Evolutionary conservation across 495 filamentous ascomycete species (phyloP).

Genomic region (Chaetomium fimeti): DNA sequence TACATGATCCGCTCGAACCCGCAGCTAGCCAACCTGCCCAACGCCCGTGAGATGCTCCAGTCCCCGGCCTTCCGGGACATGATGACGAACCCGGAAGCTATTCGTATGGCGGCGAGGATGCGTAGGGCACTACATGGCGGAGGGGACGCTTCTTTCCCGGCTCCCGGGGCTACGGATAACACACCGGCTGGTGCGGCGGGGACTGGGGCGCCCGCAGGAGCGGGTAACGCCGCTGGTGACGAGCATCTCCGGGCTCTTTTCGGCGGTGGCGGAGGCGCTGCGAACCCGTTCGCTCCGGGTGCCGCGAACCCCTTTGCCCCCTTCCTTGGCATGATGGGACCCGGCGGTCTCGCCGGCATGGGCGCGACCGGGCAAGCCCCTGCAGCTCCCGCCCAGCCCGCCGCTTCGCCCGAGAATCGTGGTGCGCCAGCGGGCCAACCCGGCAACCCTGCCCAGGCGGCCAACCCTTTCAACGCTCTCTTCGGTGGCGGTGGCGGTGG

Average conservation of each 20-base stretch:
- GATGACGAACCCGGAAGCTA: constrained; percentile 88
- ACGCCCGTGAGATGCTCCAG: constrained; percentile 77
- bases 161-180: constrained; percentile 83
- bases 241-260: constrained; percentile 43
- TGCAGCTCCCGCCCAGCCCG: constrained; percentile 30
- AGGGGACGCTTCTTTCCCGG: constrained; percentile 63
- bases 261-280: constrained; percentile 38
- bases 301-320: constrained; percentile 67
- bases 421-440: constrained; percentile 13
- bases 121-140: constrained; percentile 65
- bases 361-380: constrained; percentile 19
- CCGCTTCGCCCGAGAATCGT: constrained; percentile 8
- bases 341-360: constrained; percentile 19
- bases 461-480: constrained; percentile 47
- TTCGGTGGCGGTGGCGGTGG: constrained; percentile 31
- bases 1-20: constrained; percentile 90
- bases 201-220: constrained; percentile 27
- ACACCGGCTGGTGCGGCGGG: constrained; percentile 43
- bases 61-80: constrained; percentile 85
- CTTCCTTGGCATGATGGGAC: constrained; percentile 53
- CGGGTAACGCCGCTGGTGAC: constrained; percentile 14
- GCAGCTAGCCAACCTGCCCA: constrained; percentile 79
- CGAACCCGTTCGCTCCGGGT: constrained; percentile 60
- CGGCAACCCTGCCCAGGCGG: constrained; percentile 27
- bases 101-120: constrained; percentile 78